Conservation (phyloP, 305 asterid species). For the Fraxinus nigra region DNA sequence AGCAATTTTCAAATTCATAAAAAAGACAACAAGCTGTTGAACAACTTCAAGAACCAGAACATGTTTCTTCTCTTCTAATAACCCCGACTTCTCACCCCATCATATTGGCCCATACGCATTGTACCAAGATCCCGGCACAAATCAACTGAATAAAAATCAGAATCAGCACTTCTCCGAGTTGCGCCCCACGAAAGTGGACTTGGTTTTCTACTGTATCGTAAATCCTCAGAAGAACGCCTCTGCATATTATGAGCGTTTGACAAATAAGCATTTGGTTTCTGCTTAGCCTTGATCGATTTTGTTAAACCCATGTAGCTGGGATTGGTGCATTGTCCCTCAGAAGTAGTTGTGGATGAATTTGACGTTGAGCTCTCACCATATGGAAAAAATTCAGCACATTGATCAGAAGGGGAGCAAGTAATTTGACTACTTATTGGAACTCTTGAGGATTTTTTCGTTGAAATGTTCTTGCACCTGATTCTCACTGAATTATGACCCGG, state of each 20-base stretch:
- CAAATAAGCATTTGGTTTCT: constrained; percentile 30
- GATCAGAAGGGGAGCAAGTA: constrained; percentile 47
- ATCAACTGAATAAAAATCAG: constrained; percentile 61
- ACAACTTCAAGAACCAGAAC: constrained; percentile 23
- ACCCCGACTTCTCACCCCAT: constrained; percentile 18
- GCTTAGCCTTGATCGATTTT: constrained; percentile 72
- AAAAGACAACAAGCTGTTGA: constrained; percentile 73
- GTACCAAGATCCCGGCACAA: constrained; percentile 71
- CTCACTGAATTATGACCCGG: constrained; percentile 39
- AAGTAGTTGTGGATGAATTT: constrained; percentile 62
- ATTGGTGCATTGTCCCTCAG: constrained; percentile 36
- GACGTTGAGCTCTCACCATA: constrained; percentile 71
- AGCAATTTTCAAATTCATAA: background rate
- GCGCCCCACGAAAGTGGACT: constrained; percentile 60
- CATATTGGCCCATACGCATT: constrained; percentile 2
- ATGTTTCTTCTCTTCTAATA: background rate
- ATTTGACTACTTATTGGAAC: constrained; percentile 46
- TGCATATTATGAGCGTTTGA: constrained; percentile 30
- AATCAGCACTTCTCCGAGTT: constrained; percentile 68
- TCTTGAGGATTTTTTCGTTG: constrained; percentile 45
- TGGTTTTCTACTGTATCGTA: constrained; percentile 40
- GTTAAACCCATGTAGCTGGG: constrained; percentile 75
- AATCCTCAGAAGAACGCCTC: constrained; percentile 55
- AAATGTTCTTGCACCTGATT: constrained; percentile 39
- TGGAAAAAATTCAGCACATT: constrained; percentile 37